Evolutionary conservation across 345 rosid species (phyloP), one percentile per base, ranked within the genome.

Genomic region (Pistacia vera): DNA sequence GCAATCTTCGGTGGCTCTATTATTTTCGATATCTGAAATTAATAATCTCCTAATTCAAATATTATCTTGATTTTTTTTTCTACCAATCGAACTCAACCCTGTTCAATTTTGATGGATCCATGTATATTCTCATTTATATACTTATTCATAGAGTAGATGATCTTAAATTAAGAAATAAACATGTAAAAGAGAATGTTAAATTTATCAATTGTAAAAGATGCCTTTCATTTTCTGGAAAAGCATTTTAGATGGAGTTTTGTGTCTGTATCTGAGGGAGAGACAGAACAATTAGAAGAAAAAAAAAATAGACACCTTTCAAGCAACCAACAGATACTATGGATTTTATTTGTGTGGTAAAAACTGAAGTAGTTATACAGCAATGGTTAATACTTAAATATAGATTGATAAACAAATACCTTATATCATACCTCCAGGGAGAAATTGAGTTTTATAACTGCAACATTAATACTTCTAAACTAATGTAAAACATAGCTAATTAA

Each of bases 241-340:
- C 9, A 52, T 55, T 33, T 69, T 54, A 33, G 46, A 8, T 54
- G 17, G 62, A 69, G 10, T 30, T 55, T 0, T 69, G 48, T 41
- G n/a, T n/a, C n/a, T n/a, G 46, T 14, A 2, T 28, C 8, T 20
- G 35, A 71, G 54, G 35, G 63, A 54, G 38, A 49, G 57, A 48
- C 8, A 28, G 22, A 51, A 60, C 8, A 46, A 38, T 70, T 54
- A 4, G 61, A n/a, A n/a, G n/a, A n/a, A n/a, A n/a, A n/a, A n/a
- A n/a, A n/a, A n/a, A n/a, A n/a, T 54, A 4, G 61, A 70, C 8
- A 13, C 55, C 22, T 38, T n/a, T 20, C 64, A 44, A 41, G 63
- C 73, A 36, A 36, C 63, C 49, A 56, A 70, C 51, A 36, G 44
- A 70, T n/a, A 36, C 52, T 70, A 8, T 36, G 36, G 55, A 70